These are phyloP conservation scores for Solanum stenotomum DNA, from an alignment of 257 asterid genomes.

Conservation along the genomic window DNA sequence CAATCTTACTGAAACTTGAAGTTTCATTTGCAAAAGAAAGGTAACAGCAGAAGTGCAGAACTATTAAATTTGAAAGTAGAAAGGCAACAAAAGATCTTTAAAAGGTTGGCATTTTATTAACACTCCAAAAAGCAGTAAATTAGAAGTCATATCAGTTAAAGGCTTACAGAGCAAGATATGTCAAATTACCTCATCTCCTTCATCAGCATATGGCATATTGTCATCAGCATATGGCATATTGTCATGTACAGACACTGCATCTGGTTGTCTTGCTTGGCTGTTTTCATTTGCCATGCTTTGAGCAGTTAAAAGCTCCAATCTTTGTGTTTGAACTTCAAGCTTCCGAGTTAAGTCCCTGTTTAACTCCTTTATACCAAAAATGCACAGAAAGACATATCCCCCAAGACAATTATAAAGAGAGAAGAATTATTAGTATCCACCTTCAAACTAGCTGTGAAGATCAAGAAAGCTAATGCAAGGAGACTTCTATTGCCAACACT, in stretches of 20 bases:
- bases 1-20: not conserved
- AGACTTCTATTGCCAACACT: not conserved
- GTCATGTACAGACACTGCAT: constrained; percentile 29
- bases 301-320: constrained; percentile 82
- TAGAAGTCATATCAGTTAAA: not conserved
- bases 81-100: not conserved
- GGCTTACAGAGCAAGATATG: not conserved
- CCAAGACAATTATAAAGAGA: not conserved
- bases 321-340: constrained; percentile 94
- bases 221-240: constrained; percentile 55
- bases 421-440: not conserved
- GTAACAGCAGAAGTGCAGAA: not conserved
- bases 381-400: constrained; percentile 2
- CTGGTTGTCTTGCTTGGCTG: constrained; percentile 41
- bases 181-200: constrained; percentile 87
- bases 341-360: constrained; percentile 77
- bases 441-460: not conserved
- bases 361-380: constrained; percentile 44
- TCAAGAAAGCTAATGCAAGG: not conserved
- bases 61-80: not conserved
- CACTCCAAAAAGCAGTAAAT: not conserved
- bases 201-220: constrained; percentile 42
- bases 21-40: not conserved
- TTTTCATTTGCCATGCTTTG: constrained; percentile 70
- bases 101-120: not conserved